Conservation (phyloP, 1,284 basidiomycete genomes). For the Leccinum fallax region DNA sequence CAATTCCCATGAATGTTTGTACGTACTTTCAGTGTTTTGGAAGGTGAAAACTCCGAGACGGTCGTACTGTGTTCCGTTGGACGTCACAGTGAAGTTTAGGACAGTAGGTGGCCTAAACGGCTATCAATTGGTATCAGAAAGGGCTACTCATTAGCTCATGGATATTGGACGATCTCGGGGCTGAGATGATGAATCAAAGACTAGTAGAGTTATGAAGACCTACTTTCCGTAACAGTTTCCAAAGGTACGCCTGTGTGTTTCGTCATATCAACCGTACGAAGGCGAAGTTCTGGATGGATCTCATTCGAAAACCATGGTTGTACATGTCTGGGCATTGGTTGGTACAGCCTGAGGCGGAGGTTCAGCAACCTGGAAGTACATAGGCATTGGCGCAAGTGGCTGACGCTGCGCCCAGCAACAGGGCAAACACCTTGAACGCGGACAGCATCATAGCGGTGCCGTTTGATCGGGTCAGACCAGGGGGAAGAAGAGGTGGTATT, state of each 20-base stretch:
- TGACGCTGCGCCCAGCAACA: conserved; percentile 14
- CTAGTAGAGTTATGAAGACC: conserved; percentile 19
- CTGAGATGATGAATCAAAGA: conserved; percentile 36
- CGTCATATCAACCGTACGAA: not conserved
- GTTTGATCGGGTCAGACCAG: not conserved
- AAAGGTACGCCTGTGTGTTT: conserved; percentile 59
- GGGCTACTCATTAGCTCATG: conserved; percentile 42
- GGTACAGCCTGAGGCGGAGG: conserved; percentile 59
- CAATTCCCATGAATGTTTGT: not conserved
- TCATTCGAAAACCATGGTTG: conserved; percentile 64
- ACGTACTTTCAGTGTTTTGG: conserved; percentile 72
- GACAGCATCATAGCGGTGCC: conserved; percentile 15
- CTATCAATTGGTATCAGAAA: conserved; percentile 1
- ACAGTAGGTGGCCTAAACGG: conserved; percentile 63
- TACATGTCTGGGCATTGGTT: conserved; percentile 58
- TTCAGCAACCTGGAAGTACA: conserved; percentile 70
- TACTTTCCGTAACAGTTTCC: conserved; percentile 70
- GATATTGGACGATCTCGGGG: conserved; percentile 64
- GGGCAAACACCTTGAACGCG: conserved; percentile 9
- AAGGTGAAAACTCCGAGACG: conserved; percentile 73
- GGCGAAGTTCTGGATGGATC: conserved; percentile 20
- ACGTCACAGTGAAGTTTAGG: conserved; percentile 78
- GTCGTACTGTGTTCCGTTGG: conserved; percentile 78
- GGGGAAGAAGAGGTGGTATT: not conserved
- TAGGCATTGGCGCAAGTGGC: conserved; percentile 14